Conservation (phyloP, 257 asterid genomes). For the Nicotiana obtusifolia region DNA sequence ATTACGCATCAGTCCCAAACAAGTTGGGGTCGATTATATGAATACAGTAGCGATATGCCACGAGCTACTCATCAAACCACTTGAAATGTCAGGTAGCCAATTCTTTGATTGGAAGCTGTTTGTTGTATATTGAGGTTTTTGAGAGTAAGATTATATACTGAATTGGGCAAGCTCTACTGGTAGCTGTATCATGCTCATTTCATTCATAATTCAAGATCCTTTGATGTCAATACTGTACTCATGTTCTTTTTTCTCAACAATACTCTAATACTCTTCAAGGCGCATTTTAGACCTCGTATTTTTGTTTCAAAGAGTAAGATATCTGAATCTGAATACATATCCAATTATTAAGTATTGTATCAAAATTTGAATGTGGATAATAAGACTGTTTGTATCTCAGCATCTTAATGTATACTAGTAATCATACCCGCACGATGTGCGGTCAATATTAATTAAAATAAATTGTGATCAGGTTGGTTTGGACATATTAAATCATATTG, state of each 20-base stretch:
- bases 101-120: not conserved
- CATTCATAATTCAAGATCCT: not conserved
- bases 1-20: not conserved
- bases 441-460: too few species aligned
- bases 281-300: not conserved
- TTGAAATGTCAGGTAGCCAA: not conserved
- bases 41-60: not conserved
- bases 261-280: not conserved
- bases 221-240: not conserved
- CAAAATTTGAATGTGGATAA: not conserved
- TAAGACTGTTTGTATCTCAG: not conserved
- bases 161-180: not conserved
- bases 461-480: too few species aligned
- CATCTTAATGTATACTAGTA: not conserved
- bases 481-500: too few species aligned
- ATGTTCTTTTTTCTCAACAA: not conserved
- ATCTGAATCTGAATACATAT: not conserved
- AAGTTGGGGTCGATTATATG: too few species aligned
- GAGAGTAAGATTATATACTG: not conserved
- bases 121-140: not conserved
- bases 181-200: not conserved
- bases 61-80: not conserved
- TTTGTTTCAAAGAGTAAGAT: not conserved
- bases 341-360: not conserved
- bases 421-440: too few species aligned